Evolutionary conservation across 192 early-diverging fungal species (phyloP).

Genomic region (Backusella parvicylindrica): DNA sequence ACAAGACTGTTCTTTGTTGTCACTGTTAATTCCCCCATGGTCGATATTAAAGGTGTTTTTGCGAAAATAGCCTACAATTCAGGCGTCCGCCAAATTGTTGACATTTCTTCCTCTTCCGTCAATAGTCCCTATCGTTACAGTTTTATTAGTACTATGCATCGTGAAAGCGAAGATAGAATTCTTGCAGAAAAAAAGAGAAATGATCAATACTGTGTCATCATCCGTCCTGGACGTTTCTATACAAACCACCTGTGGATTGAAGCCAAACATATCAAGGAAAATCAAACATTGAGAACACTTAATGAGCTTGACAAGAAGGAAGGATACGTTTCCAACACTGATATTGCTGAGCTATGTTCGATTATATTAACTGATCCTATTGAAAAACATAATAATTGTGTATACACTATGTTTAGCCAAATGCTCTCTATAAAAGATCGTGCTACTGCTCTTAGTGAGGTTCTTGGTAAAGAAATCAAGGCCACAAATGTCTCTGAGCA

Average conservation of each 20-base stretch:
- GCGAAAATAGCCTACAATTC: slow-evolving; percentile 14
- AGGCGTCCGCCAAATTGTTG: slow-evolving; percentile 28
- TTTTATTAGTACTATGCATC: not conserved
- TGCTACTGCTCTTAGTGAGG: not conserved
- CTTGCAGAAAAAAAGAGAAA: not conserved
- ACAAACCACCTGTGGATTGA: not conserved
- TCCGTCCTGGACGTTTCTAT: not conserved
- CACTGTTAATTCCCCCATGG: not conserved
- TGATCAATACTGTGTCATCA: not conserved
- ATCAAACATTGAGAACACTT: not conserved
- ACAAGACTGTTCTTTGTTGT: slow-evolving; percentile 15
- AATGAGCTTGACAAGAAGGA: not conserved
- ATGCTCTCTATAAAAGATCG: not conserved
- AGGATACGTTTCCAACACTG: not conserved
- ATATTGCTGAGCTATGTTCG: not conserved
- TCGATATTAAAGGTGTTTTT: not conserved
- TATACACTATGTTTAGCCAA: not conserved
- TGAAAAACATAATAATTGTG: not conserved
- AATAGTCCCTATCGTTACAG: not conserved
- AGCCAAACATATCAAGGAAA: not conserved
- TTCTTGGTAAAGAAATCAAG: not conserved
- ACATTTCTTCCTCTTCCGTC: slow-evolving; percentile 10
- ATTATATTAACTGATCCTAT: not conserved
- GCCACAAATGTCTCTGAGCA: not conserved
- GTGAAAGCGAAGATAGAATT: not conserved